Percentiles rank a stretch among this genome's conserved stretches.
phyloP scores from a whole-genome alignment of 2,329 filamentous ascomycete genomes.

The Pseudonectria buxi region DNA sequence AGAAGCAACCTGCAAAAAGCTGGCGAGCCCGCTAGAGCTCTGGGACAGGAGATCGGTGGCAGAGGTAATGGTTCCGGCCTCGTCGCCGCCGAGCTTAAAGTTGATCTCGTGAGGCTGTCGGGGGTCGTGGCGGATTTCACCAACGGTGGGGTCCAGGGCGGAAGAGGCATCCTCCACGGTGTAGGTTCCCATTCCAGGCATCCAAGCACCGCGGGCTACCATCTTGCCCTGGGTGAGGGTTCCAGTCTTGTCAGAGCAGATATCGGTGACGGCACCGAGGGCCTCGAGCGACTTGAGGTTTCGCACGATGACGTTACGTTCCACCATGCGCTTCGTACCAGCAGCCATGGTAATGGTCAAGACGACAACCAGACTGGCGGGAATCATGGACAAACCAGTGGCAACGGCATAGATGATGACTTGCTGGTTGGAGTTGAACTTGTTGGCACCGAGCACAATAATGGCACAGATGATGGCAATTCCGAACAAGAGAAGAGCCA shows the following conservation, averaged over 20 bases:
- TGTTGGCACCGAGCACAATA: slow-evolving; percentile 60
- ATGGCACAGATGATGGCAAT: slow-evolving; percentile 63
- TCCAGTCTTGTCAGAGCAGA: slow-evolving; percentile 51
- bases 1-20: slow-evolving; percentile 53
- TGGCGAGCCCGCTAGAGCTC: slow-evolving; percentile 36
- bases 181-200: slow-evolving; percentile 51
- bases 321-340: slow-evolving; percentile 46
- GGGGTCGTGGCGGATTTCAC: slow-evolving; percentile 36
- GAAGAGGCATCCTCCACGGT: slow-evolving; percentile 48
- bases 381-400: slow-evolving; percentile 44
- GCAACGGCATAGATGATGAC: slow-evolving; percentile 52
- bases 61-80: slow-evolving; percentile 17
- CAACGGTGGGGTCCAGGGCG: slow-evolving; percentile 50
- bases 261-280: slow-evolving; percentile 53
- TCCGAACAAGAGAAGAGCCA: slow-evolving; percentile 59
- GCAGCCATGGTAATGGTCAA: slow-evolving; percentile 55
- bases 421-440: slow-evolving; percentile 46
- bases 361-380: slow-evolving; percentile 42
- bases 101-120: slow-evolving; percentile 34
- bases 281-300: slow-evolving; percentile 49
- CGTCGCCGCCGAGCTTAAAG: slow-evolving; percentile 24
- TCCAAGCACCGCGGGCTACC: slow-evolving; percentile 54
- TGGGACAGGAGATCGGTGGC: slow-evolving; percentile 32
- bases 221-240: slow-evolving; percentile 59
- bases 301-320: slow-evolving; percentile 46